phyloP scores from a whole-genome alignment of 2,329 filamentous ascomycete genomes.

The Chaetomium strumarium region DNA sequence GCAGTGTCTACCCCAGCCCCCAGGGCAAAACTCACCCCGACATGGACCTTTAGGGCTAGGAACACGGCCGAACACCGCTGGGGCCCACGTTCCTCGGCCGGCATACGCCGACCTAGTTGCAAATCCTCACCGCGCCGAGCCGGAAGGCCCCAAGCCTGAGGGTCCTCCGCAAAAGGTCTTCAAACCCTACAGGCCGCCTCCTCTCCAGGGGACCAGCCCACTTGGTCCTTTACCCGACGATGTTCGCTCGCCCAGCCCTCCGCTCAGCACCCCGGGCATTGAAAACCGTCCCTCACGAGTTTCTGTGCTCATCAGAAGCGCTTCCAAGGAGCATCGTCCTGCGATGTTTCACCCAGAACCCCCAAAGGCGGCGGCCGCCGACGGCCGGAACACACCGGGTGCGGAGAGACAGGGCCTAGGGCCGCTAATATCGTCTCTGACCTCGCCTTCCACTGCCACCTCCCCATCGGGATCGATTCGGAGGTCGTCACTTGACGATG shows the following conservation, averaged over 20 bases:
- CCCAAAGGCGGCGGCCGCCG: neutral
- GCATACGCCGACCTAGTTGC: too few relatives aligned
- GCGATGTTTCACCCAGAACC: constrained; percentile 6
- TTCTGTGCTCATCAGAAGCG: constrained; percentile 3
- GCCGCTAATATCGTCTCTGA: constrained; percentile 31
- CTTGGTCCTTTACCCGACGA: constrained; percentile 19
- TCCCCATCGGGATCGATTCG: constrained; percentile 39
- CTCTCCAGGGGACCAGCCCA: constrained; percentile 19
- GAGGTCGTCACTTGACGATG: constrained; percentile 34
- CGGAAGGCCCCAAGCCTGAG: neutral
- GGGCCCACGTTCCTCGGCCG: neutral
- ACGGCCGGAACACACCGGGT: constrained; percentile 6
- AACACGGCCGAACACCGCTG: neutral
- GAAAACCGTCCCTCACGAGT: constrained; percentile 9
- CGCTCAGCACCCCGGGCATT: constrained; percentile 4
- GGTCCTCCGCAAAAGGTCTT: neutral
- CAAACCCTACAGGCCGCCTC: constrained; percentile 8
- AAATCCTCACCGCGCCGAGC: neutral
- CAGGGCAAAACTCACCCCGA: constrained; percentile 13
- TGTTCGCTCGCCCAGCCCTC: constrained; percentile 9
- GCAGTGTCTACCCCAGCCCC: constrained; percentile 21
- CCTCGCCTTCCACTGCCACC: constrained; percentile 22
- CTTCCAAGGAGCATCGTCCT: neutral
- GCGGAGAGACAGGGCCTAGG: constrained; percentile 23
- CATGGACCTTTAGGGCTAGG: constrained; percentile 7